Evolutionary conservation across 495 filamentous ascomycete species (phyloP), one percentile per base, ranked within the genome.

Genomic region (Tirmania nivea): DNA sequence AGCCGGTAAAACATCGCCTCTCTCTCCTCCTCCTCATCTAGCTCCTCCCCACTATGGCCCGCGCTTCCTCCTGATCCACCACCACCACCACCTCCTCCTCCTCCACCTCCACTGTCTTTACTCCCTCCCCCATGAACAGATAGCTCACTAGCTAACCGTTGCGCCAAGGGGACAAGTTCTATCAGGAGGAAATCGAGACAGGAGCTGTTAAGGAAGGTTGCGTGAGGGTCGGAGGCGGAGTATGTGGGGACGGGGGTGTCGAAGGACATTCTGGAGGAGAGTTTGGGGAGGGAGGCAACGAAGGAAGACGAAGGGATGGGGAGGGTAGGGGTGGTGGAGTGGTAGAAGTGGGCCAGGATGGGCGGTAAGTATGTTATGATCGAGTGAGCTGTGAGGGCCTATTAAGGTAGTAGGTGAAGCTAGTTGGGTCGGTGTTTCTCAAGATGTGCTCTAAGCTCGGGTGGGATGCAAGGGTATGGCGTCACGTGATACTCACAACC

Each of bases 101-200:
- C 14, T 31, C 25, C 25, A 48, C 34, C 52, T 55, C 48, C 55
- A 62, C 52, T 48, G 53, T 36, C 39, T 52, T 42, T 39, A 56
- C 57, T 35, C 57, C 42, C 17, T 4, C 14, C 12, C 14, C 12
- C 14, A 19, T 14, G 9, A 10, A 47, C 34, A 16, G 54, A 12
- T 1, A 35, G 42, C 49, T 81, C 71, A 61, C 71, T 68, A 11
- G 78, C 74, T 34, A 96, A 67, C 52, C 90, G 77, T 66, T 90
- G 86, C 3, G 92, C 84, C 76, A 94, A 81, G 48, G 90, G 90
- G 25, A 97, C 90, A 51, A 97, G 74, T 69, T 97, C 90, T 61
- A 97, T 95, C 56, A 97, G 75, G 12, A 97, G 78, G 56, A 97
- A 79, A 63, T 97, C 90, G 54, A 96, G 76, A 57, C 81, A 84